These are phyloP conservation scores for Alternaria angustiovoidea DNA, from an alignment of 2,329 filamentous ascomycete species.

Conservation along the genomic window DNA sequence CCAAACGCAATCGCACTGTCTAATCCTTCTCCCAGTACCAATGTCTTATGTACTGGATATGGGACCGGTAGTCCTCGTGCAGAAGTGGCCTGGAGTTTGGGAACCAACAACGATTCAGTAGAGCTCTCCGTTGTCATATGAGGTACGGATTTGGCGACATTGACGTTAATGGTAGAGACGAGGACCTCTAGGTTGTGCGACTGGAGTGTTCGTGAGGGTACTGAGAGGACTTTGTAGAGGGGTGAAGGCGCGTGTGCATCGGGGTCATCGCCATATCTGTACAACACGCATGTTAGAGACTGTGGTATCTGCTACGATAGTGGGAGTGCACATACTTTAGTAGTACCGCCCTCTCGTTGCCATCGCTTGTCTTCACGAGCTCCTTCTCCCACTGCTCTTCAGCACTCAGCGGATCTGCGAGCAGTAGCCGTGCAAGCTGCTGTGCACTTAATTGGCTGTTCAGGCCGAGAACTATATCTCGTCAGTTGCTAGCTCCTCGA, in stretches of 20 bases:
- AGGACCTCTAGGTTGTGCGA: slow-evolving; percentile 70
- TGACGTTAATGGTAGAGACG: slow-evolving; percentile 62
- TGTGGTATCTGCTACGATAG: neutral
- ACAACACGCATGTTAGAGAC: slow-evolving; percentile 25
- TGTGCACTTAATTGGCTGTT: slow-evolving; percentile 64
- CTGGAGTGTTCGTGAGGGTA: slow-evolving; percentile 70
- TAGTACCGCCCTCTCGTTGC: slow-evolving; percentile 51
- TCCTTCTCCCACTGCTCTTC: slow-evolving; percentile 56
- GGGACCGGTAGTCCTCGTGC: slow-evolving; percentile 72
- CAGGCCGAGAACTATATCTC: slow-evolving; percentile 58
- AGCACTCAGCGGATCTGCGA: slow-evolving; percentile 56
- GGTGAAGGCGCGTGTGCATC: slow-evolving; percentile 58
- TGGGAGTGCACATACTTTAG: slow-evolving; percentile 46
- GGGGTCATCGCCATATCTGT: slow-evolving; percentile 63
- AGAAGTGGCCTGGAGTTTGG: slow-evolving; percentile 71
- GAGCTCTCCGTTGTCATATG: slow-evolving; percentile 52
- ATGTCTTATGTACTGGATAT: slow-evolving; percentile 83
- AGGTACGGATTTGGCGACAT: slow-evolving; percentile 44
- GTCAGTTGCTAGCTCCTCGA: slow-evolving; percentile 17
- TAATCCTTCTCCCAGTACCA: slow-evolving; percentile 78
- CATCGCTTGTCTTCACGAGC: slow-evolving; percentile 42
- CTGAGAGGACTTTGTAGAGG: slow-evolving; percentile 67
- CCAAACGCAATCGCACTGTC: slow-evolving; percentile 68
- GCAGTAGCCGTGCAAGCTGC: slow-evolving; percentile 69
- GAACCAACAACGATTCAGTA: slow-evolving; percentile 76